A percentile compares a stretch with the other conserved stretches of the same genome.
These are phyloP conservation scores for Neonectria ditissima DNA, from an alignment of 2,329 filamentous ascomycete species.

Conservation along the genomic window DNA sequence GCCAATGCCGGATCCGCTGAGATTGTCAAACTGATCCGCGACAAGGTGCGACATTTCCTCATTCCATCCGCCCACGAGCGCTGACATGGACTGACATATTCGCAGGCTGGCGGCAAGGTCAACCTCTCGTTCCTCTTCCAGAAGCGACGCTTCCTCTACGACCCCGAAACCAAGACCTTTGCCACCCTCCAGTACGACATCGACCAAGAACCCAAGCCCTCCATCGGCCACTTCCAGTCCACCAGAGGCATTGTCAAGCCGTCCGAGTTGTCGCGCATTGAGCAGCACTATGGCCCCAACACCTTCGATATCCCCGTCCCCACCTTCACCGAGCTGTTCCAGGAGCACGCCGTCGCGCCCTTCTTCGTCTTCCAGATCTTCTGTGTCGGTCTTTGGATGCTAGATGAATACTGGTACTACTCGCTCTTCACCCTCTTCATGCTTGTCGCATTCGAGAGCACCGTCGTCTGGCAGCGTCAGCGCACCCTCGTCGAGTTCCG, in stretches of 20 bases:
- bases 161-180: slow-evolving; percentile 78
- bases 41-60: slow-evolving; percentile 64
- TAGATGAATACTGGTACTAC: slow-evolving; percentile 99
- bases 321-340: slow-evolving; percentile 94
- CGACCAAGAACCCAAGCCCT: slow-evolving; percentile 86
- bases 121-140: slow-evolving; percentile 95
- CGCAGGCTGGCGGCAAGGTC: slow-evolving; percentile 75
- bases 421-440: slow-evolving; percentile 99
- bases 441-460: slow-evolving; percentile 97
- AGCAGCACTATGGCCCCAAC: slow-evolving; percentile 95
- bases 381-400: slow-evolving; percentile 97
- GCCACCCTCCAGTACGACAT: slow-evolving; percentile 85
- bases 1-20: slow-evolving; percentile 91
- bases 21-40: slow-evolving; percentile 84
- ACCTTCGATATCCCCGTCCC: slow-evolving; percentile 98
- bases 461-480: slow-evolving; percentile 98
- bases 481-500: slow-evolving; percentile 95
- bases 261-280: slow-evolving; percentile 81
- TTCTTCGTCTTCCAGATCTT: slow-evolving; percentile 99
- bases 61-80: slow-evolving; percentile 10
- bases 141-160: slow-evolving; percentile 94
- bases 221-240: slow-evolving; percentile 81
- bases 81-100: slow-evolving; percentile 28
- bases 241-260: slow-evolving; percentile 80
- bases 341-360: slow-evolving; percentile 97